Evolutionary conservation across 164 flowering plant species (phyloP).

Genomic region (Santalum album): DNA sequence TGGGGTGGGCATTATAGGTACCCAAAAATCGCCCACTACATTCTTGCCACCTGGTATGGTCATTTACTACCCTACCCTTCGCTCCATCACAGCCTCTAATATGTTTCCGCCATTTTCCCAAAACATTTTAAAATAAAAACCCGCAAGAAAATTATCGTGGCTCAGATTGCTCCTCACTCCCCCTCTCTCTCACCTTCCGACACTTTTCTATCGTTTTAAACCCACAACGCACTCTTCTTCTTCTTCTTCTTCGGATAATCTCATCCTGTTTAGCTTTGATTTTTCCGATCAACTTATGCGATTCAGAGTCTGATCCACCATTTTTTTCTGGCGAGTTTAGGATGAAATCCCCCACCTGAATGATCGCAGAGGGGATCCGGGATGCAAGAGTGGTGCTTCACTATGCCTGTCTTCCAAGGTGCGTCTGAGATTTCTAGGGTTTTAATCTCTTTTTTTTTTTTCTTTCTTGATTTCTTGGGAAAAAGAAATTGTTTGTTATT

Average conservation of each 20-base stretch:
- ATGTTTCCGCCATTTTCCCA: conserved; percentile 6
- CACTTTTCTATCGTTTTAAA: background rate
- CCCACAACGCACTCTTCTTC: background rate
- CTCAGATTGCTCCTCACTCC: conserved; percentile 32
- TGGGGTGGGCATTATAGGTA: background rate
- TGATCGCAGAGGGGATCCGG: conserved; percentile 2
- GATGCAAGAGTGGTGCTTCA: background rate
- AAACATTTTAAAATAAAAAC: conserved; percentile 15
- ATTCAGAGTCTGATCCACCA: background rate
- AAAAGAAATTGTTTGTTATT: background rate
- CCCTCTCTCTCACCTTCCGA: background rate
- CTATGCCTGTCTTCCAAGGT: conserved; percentile 19
- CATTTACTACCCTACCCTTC: conserved; percentile 4
- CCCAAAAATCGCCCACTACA: conserved; percentile 14
- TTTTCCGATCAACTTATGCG: conserved; percentile 7
- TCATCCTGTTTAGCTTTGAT: conserved; percentile 1
- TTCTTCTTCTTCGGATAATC: conserved; percentile 8
- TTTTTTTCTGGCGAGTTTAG: background rate
- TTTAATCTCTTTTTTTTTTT: background rate
- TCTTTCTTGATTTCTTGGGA: too few relatives aligned
- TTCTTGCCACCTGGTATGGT: conserved; percentile 23
- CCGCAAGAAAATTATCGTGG: conserved; percentile 40
- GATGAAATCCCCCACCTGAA: too few relatives aligned
- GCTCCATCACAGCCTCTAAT: conserved; percentile 39
- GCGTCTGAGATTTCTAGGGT: background rate